phyloP scores from a whole-genome alignment of 2,329 filamentous ascomycete genomes.

The Paraphaeosphaeria sporulosa region DNA sequence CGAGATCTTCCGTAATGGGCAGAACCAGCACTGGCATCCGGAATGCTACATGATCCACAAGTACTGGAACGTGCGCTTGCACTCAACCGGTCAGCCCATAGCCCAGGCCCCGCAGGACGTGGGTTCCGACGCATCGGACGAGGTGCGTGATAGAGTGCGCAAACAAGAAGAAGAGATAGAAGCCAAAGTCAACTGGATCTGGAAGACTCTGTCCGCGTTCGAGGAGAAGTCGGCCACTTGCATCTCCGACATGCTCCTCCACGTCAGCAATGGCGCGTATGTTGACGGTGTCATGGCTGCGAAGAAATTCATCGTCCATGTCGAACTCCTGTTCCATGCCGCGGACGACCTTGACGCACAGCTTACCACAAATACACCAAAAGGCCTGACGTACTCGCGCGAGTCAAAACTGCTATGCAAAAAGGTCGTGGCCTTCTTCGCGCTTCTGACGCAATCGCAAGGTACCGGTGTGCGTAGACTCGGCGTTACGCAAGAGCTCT shows the following conservation, averaged over 20 bases:
- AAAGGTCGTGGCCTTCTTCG: slow-evolving; percentile 98
- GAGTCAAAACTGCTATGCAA: slow-evolving; percentile 99
- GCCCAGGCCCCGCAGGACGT: slow-evolving; percentile 42
- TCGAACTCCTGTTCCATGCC: slow-evolving; percentile 89
- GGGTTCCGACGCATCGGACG: slow-evolving; percentile 67
- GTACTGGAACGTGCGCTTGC: slow-evolving; percentile 96
- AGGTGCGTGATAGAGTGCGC: slow-evolving; percentile 77
- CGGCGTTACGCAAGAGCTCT: slow-evolving; percentile 95
- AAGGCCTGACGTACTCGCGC: slow-evolving; percentile 87
- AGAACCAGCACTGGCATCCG: slow-evolving; percentile 99
- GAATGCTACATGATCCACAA: slow-evolving; percentile 99
- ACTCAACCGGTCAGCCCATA: slow-evolving; percentile 52
- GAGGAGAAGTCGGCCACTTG: slow-evolving; percentile 97
- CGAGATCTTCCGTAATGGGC: slow-evolving; percentile 96
- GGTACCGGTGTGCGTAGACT: slow-evolving; percentile 89
- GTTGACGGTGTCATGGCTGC: slow-evolving; percentile 93
- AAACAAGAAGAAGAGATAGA: slow-evolving; percentile 93
- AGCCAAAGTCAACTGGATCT: slow-evolving; percentile 96
- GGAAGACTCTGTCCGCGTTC: slow-evolving; percentile 96
- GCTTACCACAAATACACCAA: slow-evolving; percentile 73
- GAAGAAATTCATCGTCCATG: slow-evolving; percentile 94
- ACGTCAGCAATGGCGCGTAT: slow-evolving; percentile 97
- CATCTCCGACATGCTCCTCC: slow-evolving; percentile 98
- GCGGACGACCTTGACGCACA: slow-evolving; percentile 83
- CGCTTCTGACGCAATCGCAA: slow-evolving; percentile 90